Conservation (phyloP, 2,329 filamentous ascomycete genomes). For the Penicillium polonicum region DNA sequence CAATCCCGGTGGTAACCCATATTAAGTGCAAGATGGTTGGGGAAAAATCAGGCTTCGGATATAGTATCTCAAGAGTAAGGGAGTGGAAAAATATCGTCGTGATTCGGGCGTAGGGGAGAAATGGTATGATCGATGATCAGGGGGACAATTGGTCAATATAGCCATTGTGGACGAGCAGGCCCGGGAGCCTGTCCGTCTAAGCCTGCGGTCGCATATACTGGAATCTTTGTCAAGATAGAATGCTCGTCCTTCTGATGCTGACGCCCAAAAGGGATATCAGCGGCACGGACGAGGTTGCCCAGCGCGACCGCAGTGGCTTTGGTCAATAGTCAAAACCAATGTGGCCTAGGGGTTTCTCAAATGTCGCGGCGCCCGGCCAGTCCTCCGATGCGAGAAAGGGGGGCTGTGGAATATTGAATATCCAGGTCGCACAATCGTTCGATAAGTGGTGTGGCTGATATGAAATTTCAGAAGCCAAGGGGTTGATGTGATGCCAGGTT, state of each 20-base stretch:
- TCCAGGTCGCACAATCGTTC: conserved; percentile 14
- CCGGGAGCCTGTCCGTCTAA: background rate
- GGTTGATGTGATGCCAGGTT: background rate
- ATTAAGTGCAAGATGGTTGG: conserved; percentile 8
- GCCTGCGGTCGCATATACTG: background rate
- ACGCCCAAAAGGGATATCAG: background rate
- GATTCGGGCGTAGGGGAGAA: background rate
- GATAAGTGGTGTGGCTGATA: conserved; percentile 7
- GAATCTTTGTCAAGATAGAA: background rate
- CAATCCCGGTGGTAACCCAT: background rate
- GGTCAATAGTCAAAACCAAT: conserved; percentile 4
- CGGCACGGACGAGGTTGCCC: background rate
- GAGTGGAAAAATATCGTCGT: conserved; percentile 8
- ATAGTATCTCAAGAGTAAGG: conserved; percentile 6
- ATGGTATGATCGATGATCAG: conserved; percentile 3
- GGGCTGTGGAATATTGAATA: conserved; percentile 1
- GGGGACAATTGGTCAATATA: conserved; percentile 5
- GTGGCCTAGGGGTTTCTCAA: conserved; percentile 3
- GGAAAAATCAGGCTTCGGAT: conserved; percentile 1
- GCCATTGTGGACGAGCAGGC: background rate
- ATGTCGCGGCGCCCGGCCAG: conserved; percentile 8
- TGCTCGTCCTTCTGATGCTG: conserved; percentile 2
- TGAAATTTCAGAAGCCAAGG: conserved; percentile 2
- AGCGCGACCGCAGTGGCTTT: conserved; percentile 12
- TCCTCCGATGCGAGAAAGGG: conserved; percentile 8